Conservation (phyloP, 163 green algal species). For the Scenedesmus sp. region DNA sequence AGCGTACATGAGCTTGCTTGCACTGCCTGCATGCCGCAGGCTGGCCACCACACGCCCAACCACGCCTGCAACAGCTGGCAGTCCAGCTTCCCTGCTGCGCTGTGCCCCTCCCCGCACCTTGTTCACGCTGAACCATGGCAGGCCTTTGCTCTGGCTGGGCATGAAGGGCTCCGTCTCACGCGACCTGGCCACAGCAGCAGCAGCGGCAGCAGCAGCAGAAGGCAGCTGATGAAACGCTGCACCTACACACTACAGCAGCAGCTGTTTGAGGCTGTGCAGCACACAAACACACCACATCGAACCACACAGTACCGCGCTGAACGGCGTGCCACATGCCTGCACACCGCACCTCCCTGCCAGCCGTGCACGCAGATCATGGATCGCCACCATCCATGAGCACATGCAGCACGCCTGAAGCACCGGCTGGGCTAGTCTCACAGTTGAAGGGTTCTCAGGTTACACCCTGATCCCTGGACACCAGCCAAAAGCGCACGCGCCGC, state of each 20-base stretch:
- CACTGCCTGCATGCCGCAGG: neutral
- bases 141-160: slow-evolving; percentile 59
- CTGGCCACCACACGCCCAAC: neutral
- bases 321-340: too few relatives aligned
- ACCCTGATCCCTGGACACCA: too few relatives aligned
- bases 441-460: too few relatives aligned
- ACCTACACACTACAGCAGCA: too few relatives aligned
- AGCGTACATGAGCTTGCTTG: neutral
- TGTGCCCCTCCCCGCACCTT: slow-evolving; percentile 36
- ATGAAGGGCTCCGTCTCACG: slow-evolving; percentile 73
- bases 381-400: too few relatives aligned
- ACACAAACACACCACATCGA: neutral
- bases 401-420: neutral
- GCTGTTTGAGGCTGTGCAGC: neutral
- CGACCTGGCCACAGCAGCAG: slow-evolving; percentile 20
- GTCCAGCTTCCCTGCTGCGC: neutral
- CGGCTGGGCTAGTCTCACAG: neutral
- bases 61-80: neutral
- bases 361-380: neutral
- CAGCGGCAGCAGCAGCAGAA: neutral
- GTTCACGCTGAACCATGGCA: slow-evolving; percentile 62
- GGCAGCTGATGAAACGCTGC: too few relatives aligned
- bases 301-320: too few relatives aligned
- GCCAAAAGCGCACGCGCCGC: neutral
- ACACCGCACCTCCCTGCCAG: too few relatives aligned